phyloP scores from a whole-genome alignment of 2,329 filamentous ascomycete genomes.

The Fusarium miscanthi region DNA sequence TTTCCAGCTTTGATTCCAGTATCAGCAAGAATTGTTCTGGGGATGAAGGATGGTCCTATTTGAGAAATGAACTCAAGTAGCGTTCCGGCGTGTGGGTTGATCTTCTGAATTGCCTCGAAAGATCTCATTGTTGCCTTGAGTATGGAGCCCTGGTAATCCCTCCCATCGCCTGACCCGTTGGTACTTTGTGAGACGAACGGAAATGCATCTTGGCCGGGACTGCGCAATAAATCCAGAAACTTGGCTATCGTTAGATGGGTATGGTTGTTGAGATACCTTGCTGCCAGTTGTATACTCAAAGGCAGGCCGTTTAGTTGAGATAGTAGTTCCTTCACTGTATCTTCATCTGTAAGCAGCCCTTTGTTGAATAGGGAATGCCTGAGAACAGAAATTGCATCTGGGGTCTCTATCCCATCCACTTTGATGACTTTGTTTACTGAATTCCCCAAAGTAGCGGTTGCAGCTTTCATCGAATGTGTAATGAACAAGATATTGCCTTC shows the following conservation, averaged over 20 bases:
- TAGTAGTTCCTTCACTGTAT: neutral
- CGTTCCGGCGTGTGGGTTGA: accelerated
- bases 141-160: neutral
- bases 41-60: neutral
- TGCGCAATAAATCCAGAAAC: neutral
- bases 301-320: neutral
- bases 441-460: neutral
- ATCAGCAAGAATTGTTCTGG: neutral
- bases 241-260: neutral
- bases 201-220: neutral
- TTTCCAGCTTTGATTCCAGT: accelerated
- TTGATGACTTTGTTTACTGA: neutral
- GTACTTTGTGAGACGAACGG: neutral
- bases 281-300: neutral
- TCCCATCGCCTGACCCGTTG: neutral
- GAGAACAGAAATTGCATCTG: neutral
- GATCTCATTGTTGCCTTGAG: neutral
- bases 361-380: neutral
- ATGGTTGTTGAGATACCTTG: neutral
- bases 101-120: neutral
- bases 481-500: neutral
- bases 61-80: neutral
- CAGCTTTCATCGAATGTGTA: neutral
- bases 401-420: accelerated
- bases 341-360: neutral